Base-by-base conservation (phyloP, 192 early-diverging fungal genomes). In the Backusella tarrabulga region DNA sequence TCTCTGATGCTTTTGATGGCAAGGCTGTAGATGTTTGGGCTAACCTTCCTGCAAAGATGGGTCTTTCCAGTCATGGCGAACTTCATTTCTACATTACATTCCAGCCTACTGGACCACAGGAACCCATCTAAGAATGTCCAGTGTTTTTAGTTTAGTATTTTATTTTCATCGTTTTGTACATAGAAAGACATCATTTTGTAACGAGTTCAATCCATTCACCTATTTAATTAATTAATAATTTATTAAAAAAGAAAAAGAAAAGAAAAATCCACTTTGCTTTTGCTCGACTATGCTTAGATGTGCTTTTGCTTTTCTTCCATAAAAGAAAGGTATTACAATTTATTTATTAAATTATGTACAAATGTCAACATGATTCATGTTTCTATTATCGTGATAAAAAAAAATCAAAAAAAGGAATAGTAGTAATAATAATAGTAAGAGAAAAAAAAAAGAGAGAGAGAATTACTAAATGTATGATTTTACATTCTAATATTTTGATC, bases 51-150 rank as follows among this genome's bases (percentile, higher is more conserved):
- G 78, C 77, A 34, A 81, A 78, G 79, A 40, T 85, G 41, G 84
- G 81, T 66, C 46, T 83, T 6, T 19, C 71, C 6, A 76, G 68
- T 21, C 73, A 83, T 36, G 81, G 84, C 40, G 52, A 35, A 52
- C 46, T 85, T 40, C 81, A 85, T 63, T 67, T 85, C 50, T 73
- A 80, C 52, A 34, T 85, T 56, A 76, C 74, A 52, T 85, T 80
- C 73, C 34, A 34, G 5, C 70, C 77, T 40, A 17, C 34, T 69
- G 34, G 35, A 41, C 14, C 36, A 36, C 36, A 23, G 11, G 21
- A 60, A 11, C 54, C 54, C 1, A 60, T 60, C 23, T 60, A 60
- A 60, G 17, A 26, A 23, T 32, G 32, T 7, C 19, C 6, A 9
- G 19, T 32, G 26, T 56, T 50, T 3, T 44, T 15, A 44, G 15